Conservation (phyloP, 2,329 filamentous ascomycete genomes). For the Amylocarpus encephaloides region DNA sequence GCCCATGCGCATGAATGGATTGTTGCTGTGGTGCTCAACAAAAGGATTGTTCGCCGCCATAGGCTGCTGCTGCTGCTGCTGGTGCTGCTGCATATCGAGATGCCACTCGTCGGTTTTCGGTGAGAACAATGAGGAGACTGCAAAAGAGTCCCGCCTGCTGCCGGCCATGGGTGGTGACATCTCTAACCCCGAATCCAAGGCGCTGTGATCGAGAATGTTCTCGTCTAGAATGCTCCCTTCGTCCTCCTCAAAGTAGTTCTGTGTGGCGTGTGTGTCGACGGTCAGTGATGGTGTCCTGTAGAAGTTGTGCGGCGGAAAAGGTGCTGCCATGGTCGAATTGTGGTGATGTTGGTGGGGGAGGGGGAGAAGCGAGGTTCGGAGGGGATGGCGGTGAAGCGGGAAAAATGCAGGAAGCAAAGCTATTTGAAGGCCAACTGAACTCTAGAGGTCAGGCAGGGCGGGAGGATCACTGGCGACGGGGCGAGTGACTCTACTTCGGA, state of each 20-base stretch:
- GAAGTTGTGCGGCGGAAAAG: conserved; percentile 28
- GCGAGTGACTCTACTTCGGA: conserved; percentile 14
- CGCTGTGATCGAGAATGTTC: conserved; percentile 51
- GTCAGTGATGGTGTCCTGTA: conserved; percentile 29
- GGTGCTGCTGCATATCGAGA: conserved; percentile 53
- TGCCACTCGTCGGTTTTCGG: conserved; percentile 61
- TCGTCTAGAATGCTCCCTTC: conserved; percentile 56
- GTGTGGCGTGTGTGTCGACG: conserved; percentile 29
- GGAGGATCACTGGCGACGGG: conserved; percentile 4
- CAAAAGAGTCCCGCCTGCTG: conserved; percentile 59
- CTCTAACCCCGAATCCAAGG: conserved; percentile 54
- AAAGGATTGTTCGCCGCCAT: conserved; percentile 59
- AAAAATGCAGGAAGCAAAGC: conserved; percentile 12
- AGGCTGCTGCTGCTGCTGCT: conserved; percentile 7
- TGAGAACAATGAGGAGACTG: conserved; percentile 54
- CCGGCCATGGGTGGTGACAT: conserved; percentile 57
- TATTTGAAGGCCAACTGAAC: conserved; percentile 2
- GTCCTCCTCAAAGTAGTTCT: conserved; percentile 57
- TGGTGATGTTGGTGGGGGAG: conserved; percentile 17
- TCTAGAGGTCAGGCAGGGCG: background rate
- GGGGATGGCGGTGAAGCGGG: conserved; percentile 26
- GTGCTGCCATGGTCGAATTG: conserved; percentile 26
- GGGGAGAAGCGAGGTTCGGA: conserved; percentile 24
- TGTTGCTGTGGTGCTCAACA: conserved; percentile 48
- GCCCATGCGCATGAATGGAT: conserved; percentile 62